phyloP scores from a whole-genome alignment of 2,329 filamentous ascomycete genomes.

The Exophiala sideris region DNA sequence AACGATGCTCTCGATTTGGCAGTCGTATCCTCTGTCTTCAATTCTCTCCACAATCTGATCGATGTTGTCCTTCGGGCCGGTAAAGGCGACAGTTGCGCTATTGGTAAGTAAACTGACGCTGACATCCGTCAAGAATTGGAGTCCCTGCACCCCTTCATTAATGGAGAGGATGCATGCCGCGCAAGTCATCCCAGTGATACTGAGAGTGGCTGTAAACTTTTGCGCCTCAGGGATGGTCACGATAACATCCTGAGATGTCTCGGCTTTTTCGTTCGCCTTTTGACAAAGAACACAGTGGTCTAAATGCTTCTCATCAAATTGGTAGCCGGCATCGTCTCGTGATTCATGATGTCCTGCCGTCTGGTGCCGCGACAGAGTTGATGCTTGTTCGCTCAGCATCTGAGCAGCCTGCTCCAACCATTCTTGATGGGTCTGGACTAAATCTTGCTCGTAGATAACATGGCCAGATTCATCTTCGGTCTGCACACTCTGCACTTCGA shows the following conservation, averaged over 20 bases:
- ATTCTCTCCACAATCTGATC: constrained; percentile 48
- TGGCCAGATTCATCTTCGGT: constrained; percentile 35
- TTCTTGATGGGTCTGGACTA: constrained; percentile 16
- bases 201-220: constrained; percentile 41
- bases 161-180: constrained; percentile 51
- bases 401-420: constrained; percentile 11
- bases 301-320: constrained; percentile 24
- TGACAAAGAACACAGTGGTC: constrained; percentile 10
- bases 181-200: constrained; percentile 56
- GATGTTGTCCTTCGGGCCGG: constrained; percentile 42
- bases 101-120: constrained; percentile 51
- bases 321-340: constrained; percentile 3
- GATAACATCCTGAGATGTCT: constrained; percentile 6
- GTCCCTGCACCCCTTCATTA: constrained; percentile 42
- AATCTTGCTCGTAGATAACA: constrained; percentile 36
- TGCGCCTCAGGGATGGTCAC: constrained; percentile 10
- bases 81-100: constrained; percentile 49
- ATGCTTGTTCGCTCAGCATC: constrained; percentile 8
- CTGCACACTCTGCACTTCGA: constrained; percentile 45
- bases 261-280: constrained; percentile 8
- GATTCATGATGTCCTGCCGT: constrained; percentile 4
- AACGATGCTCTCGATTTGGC: constrained; percentile 1
- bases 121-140: constrained; percentile 45
- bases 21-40: constrained; percentile 45
- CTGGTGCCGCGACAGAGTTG: constrained; percentile 7